These are phyloP conservation scores for Lipomyces chichibuensis DNA, from an alignment of 805 yeast genomes.

Conservation along the genomic window DNA sequence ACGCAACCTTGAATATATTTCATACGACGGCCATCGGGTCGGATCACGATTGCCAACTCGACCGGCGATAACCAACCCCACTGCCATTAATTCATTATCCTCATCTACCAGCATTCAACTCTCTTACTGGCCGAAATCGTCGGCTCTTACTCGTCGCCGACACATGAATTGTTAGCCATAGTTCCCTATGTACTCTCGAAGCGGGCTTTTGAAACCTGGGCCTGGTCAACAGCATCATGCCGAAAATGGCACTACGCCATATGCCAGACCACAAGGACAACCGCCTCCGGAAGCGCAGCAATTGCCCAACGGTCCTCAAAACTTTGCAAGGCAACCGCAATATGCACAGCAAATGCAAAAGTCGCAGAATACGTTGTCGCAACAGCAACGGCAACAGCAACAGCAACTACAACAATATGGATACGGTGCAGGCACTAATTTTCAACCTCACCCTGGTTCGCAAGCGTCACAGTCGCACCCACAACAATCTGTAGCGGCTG, in stretches of 20 bases:
- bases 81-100: not conserved
- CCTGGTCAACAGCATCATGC: slow-evolving; percentile 17
- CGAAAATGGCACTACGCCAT: not conserved
- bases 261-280: slow-evolving; percentile 1
- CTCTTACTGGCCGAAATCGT: not conserved
- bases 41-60: not conserved
- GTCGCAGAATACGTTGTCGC: slow-evolving; percentile 5
- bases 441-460: slow-evolving; percentile 6
- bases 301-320: not conserved
- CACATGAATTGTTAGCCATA: not conserved
- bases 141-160: not conserved
- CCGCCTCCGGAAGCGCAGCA: slow-evolving; percentile 10
- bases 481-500: slow-evolving; percentile 11
- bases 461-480: slow-evolving; percentile 18
- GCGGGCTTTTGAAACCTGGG: slow-evolving; percentile 19
- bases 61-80: not conserved
- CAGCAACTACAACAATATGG: slow-evolving; percentile 15
- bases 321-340: slow-evolving; percentile 3
- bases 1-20: not conserved
- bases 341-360: not conserved
- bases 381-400: slow-evolving; percentile 22
- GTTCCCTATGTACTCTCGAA: slow-evolving; percentile 17
- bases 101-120: not conserved
- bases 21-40: not conserved
- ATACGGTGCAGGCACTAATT: slow-evolving; percentile 2